phyloP scores from a whole-genome alignment of 2,329 filamentous ascomycete genomes.

The Xylaria sp. region DNA sequence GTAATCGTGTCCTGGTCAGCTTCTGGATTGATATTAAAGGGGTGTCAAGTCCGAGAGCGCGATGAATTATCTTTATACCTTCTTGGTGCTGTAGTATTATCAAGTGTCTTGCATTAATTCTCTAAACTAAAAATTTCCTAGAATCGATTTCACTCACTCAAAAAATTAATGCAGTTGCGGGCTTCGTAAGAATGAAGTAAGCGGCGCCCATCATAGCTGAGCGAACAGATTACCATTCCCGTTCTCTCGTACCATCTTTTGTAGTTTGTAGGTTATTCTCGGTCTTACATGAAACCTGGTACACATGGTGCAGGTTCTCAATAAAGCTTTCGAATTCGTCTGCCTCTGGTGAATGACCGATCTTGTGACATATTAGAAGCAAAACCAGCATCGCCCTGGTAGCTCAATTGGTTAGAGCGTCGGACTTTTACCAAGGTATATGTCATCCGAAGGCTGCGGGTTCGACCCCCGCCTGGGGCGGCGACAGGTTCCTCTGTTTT shows the following conservation, averaged over 20 bases:
- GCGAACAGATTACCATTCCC: not conserved
- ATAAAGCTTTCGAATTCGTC: not conserved
- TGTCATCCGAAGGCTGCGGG: conserved; percentile 47
- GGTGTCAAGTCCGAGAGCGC: not conserved
- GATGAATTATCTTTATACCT: not conserved
- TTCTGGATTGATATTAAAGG: not conserved
- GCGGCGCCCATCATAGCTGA: too few species aligned
- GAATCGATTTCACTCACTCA: not conserved
- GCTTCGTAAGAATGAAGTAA: not conserved
- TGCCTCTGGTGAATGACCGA: not conserved
- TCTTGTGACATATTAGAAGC: not conserved
- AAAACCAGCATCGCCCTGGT: conserved; percentile 31
- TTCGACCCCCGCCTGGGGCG: conserved; percentile 49
- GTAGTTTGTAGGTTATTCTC: too few species aligned
- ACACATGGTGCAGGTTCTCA: not conserved
- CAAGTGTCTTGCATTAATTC: not conserved
- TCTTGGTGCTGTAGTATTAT: not conserved
- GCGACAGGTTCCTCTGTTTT: not conserved
- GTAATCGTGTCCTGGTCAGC: not conserved
- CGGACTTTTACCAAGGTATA: conserved; percentile 38
- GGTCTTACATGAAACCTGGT: too few species aligned
- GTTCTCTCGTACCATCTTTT: too few species aligned
- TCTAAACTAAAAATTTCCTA: not conserved
- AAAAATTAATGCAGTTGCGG: not conserved
- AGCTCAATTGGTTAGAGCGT: conserved; percentile 44